Evolutionary conservation across 805 yeast species (phyloP).

Genomic region (Yarrowia bubula): DNA sequence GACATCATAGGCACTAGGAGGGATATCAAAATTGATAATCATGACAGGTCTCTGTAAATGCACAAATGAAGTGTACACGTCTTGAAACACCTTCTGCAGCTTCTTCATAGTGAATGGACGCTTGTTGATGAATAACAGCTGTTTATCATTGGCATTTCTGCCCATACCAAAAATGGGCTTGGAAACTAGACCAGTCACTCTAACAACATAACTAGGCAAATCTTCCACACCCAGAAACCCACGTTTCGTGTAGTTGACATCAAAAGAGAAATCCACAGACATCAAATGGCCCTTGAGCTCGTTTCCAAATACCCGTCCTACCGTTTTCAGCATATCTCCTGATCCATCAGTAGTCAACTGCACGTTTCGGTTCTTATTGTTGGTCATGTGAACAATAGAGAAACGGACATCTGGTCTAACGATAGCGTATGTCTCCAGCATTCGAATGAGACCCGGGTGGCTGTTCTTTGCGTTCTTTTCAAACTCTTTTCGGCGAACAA

Average conservation of each 20-base stretch:
- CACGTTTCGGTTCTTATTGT: constrained; percentile 50
- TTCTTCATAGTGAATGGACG: constrained; percentile 67
- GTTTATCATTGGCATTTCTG: constrained; percentile 69
- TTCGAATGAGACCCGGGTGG: constrained; percentile 60
- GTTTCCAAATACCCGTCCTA: constrained; percentile 70
- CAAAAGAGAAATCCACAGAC: constrained; percentile 44
- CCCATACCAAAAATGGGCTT: constrained; percentile 78
- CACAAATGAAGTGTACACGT: constrained; percentile 69
- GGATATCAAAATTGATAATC: constrained; percentile 57
- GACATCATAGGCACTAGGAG: constrained; percentile 56
- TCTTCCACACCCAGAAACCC: not conserved
- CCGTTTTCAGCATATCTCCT: constrained; percentile 50
- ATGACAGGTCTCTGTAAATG: constrained; percentile 71
- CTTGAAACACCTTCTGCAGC: constrained; percentile 62
- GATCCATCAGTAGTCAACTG: constrained; percentile 60
- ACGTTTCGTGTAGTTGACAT: constrained; percentile 15
- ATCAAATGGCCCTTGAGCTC: constrained; percentile 58
- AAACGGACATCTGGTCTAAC: constrained; percentile 59
- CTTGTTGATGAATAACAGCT: constrained; percentile 66
- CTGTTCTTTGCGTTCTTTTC: constrained; percentile 66
- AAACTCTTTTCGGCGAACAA: constrained; percentile 79
- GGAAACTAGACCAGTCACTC: constrained; percentile 64
- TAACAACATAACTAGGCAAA: not conserved
- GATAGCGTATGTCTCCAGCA: constrained; percentile 68
- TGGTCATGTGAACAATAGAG: constrained; percentile 51